Base-by-base conservation (phyloP, 164 flowering plant genomes). In the Kalanchoe fedtschenkoi region DNA sequence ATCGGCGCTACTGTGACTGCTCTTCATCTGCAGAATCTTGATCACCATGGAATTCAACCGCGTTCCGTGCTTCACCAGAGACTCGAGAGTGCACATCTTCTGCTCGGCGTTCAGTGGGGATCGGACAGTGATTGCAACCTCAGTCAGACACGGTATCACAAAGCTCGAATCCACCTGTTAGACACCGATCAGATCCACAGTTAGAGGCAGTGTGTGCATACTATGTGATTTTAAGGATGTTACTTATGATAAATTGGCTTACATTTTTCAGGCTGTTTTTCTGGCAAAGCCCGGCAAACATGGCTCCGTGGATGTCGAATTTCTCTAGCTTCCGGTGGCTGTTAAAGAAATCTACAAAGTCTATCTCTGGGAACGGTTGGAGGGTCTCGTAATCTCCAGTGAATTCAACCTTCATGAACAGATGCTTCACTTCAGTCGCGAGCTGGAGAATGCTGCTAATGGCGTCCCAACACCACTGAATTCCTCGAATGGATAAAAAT, bases 281-380 rank as follows among this genome's bases (percentile, higher is more conserved):
- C 60, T 88, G 96, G 72, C 91, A 91, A 30, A 91, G 76, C 21
- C 96, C 96, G 57, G 96, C 97, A 75, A 91, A 91, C 97, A 91
- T 86, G 55, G 97, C 96, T 62, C 97, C 96, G 71, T 88, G 97
- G 64, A 88, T 77, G 38, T 88, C 96, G 68, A 91, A 88, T 34
- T 70, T 81, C 33, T 68, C 72, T 9, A 91, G 71, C 70, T 81
- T 86, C 21, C 82, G 89, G 69, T 91, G 96, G 62, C 61, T 77
- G 54, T 83, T 91, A 60, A 88, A 88, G 78, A 88, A 91, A 0
- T 83, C 88, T 58, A 85, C 97, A 38, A 91, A 76, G 63, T 91
- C 88, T 51, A 88, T 65, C 81, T 86, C 96, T 3, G 96, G 97
- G 47, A 91, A 91, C 3, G 97, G 91, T 29, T 67, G 70, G 51